Evolutionary conservation across 1,284 basidiomycete genomes (phyloP).

Genomic region (Cryptococcus floricola): DNA sequence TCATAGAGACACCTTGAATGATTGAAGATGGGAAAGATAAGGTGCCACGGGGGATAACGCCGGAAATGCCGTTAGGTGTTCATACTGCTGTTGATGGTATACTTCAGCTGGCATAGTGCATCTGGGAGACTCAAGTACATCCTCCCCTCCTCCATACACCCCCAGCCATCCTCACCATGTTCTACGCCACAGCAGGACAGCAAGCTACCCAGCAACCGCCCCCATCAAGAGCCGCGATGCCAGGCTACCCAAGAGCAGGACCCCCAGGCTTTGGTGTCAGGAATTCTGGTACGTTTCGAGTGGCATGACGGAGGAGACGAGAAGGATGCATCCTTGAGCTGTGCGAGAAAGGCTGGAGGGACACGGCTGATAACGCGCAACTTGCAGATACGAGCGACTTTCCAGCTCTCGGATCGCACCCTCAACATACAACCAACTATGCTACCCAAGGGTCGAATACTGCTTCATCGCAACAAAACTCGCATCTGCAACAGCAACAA

Average conservation of each 20-base stretch:
- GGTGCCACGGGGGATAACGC: background rate
- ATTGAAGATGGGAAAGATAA: background rate
- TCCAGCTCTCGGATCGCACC: constrained; percentile 42
- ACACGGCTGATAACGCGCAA: background rate
- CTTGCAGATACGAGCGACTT: constrained; percentile 43
- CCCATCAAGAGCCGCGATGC: constrained; percentile 15
- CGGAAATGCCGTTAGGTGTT: no score
- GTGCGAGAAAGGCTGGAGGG: background rate
- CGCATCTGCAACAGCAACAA: constrained; percentile 33
- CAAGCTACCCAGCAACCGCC: constrained; percentile 30
- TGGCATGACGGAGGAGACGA: background rate
- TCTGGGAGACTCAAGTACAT: background rate
- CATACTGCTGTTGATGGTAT: no score
- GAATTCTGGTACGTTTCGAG: constrained; percentile 18
- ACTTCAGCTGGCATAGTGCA: background rate
- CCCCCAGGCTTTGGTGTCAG: constrained; percentile 42
- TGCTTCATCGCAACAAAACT: constrained; percentile 18
- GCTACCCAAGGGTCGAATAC: constrained; percentile 36
- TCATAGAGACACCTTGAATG: background rate
- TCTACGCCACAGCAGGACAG: constrained; percentile 42
- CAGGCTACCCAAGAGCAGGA: constrained; percentile 26
- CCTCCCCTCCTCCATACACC: background rate
- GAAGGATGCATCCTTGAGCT: background rate
- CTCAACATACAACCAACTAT: constrained; percentile 31
- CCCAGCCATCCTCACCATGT: constrained; percentile 22